Evolutionary conservation across 257 asterid species (phyloP), one percentile per base, ranked within the genome.

Genomic region (Solanum dulcamara): DNA sequence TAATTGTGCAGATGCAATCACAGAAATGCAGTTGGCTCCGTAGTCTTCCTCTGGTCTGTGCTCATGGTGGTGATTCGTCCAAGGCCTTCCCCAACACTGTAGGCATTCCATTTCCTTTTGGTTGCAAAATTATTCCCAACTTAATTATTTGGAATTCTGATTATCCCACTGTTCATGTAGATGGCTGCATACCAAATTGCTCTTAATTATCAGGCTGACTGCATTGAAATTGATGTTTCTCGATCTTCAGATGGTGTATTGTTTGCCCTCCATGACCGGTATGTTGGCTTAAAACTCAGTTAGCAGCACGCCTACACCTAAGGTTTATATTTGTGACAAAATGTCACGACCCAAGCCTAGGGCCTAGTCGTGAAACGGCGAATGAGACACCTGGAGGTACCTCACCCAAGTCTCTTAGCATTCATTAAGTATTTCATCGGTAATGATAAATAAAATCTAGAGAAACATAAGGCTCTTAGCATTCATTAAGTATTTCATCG

Each of bases 31-130:
- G 93, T 66, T 96, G 99, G 99, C 89, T 94, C 46, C 88, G 84
- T 33, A 92, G 81, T 88, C 94, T 98, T 88, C 98, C 98, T 37
- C 90, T 96, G 81, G 97, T 93, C 33, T 96, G 99, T 89, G 99
- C 99, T 81, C 99, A 96, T 90, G 99, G 99, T 72, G 99, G 99
- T 66, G 99, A 96, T 91, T 93, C 98, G n/a, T 89, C 94, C 84
- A 91, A 89, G 90, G 97, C 98, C 81, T 96, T 96, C 88, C 98
- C 99, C 44, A 96, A 95, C 86, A 96, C 98, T 28, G 99, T 96
- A 92, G 74, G 93, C 88, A 85, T 90, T 84, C 33, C 77, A 18
- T 46, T 84, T 70, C 83, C 53, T 7, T 28, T 14, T 44, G 9
- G 24, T 75, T 9, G 24, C 42, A 48, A 48, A 48, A 48, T 28